Evolutionary conservation across 192 early-diverging fungal genomes (phyloP), one percentile per base, ranked within the genome.

Genomic region (Gonapodya sp.): DNA sequence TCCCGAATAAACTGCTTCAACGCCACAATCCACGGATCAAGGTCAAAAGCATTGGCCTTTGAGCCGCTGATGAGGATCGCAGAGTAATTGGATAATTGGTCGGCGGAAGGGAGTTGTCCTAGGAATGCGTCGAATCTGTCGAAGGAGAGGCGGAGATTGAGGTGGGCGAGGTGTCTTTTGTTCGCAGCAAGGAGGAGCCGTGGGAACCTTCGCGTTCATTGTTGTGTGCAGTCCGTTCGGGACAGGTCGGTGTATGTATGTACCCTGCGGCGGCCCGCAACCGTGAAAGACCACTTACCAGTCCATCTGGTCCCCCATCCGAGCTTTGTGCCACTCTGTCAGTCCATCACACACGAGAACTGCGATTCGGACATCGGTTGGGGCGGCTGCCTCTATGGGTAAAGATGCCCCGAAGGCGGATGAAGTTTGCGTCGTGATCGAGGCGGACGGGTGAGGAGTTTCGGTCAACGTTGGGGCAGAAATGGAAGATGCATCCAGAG

Each of bases 11-110:
- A 34, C 8, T 16, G 18, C 31, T 77, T 34, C 8, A 77, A 33
- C 31, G 2, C 18, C 75, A 2, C 18, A 34, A 77, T 77, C 75
- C 75, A 77, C 75, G 75, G 18, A 34, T 77, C 30, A 2, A 31
- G 30, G 18, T 77, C 75, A 33, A 32, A 77, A 16, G 34, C 75
- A 8, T 34, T 34, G 2, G 18, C 30, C 8, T 34, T 18, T 2
- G 75, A 77, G 75, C 75, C 75, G 18, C 18, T 77, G 2, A 77
- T 77, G 75, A 77, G 8, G 30, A 16, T 31, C 75, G 30, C 75
- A 33, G 18, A 16, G 75, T 34, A 77, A 8, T 2, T 34, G 75
- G 75, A 64, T 8, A 64, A 8, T 16, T 16, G 46, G 46, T 64
- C 46, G 46, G 46, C 8, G 46, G 46, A 64, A 16, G 46, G 46